A percentile compares a stretch with the other conserved stretches of the same genome.
Evolutionary conservation across 805 yeast species (phyloP).

Genomic region (Sugiyamaella floridensis): DNA sequence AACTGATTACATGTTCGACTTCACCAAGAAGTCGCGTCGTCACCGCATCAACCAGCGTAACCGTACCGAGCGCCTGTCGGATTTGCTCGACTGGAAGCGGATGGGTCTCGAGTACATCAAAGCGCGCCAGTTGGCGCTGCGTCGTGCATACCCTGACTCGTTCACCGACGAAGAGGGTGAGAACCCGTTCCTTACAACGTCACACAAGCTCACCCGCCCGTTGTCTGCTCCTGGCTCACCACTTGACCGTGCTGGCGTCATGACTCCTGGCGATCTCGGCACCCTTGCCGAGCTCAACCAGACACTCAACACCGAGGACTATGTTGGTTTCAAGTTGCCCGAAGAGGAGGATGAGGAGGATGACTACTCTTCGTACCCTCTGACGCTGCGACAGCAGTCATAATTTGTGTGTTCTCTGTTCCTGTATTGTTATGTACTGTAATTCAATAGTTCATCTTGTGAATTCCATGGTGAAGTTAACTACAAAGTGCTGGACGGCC

Average conservation of each 20-base stretch:
- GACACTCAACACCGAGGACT: constrained; percentile 65
- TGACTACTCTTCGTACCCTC: constrained; percentile 23
- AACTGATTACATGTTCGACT: constrained; percentile 82
- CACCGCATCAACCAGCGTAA: constrained; percentile 97
- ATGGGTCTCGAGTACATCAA: constrained; percentile 96
- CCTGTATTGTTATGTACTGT: not conserved
- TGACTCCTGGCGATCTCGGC: constrained; percentile 99
- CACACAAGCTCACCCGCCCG: constrained; percentile 72
- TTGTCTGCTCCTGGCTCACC: constrained; percentile 98
- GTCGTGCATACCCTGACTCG: constrained; percentile 88
- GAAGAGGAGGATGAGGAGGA: constrained; percentile 33
- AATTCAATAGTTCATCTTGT: not conserved
- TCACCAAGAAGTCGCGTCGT: constrained; percentile 82
- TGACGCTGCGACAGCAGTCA: constrained; percentile 13
- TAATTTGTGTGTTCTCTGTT: not conserved
- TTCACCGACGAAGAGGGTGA: constrained; percentile 37
- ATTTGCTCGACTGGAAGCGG: constrained; percentile 92
- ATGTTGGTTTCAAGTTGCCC: constrained; percentile 40
- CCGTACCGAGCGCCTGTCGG: constrained; percentile 90
- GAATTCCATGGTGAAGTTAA: no score
- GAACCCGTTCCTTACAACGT: constrained; percentile 24
- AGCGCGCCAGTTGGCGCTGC: constrained; percentile 85
- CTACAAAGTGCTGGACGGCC: no score
- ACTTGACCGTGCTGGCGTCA: constrained; percentile 59
- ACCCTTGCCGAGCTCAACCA: constrained; percentile 85